These are phyloP conservation scores for Malania oleifera DNA, from an alignment of 164 flowering plant species.

Conservation along the genomic window DNA sequence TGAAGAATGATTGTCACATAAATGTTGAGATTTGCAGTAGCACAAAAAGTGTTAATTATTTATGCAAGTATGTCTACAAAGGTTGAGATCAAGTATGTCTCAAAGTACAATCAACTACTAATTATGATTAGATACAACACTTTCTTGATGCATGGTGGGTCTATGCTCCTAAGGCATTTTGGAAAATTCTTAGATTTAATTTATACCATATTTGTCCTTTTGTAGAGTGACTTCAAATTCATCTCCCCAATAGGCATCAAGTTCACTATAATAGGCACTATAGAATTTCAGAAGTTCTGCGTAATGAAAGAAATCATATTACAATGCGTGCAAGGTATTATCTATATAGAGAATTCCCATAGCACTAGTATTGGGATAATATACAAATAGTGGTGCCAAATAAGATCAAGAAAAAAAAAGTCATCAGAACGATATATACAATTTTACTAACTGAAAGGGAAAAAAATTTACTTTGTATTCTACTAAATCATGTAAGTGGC, in stretches of 20 bases:
- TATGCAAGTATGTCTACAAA: too few species aligned
- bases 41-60: conserved; percentile 6
- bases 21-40: conserved; percentile 17
- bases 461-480: background rate
- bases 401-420: background rate
- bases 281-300: too few species aligned
- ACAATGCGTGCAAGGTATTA: too few species aligned
- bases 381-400: too few species aligned
- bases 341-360: background rate
- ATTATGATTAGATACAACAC: conserved; percentile 13
- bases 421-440: background rate
- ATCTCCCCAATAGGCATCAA: too few species aligned
- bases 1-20: conserved; percentile 13
- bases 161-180: conserved; percentile 1
- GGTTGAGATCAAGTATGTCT: too few species aligned
- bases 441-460: background rate
- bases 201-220: conserved; percentile 2
- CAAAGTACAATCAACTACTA: background rate
- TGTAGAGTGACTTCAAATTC: background rate
- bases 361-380: background rate
- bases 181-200: conserved; percentile 5
- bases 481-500: background rate
- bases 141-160: conserved; percentile 15
- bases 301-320: too few species aligned
- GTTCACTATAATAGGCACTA: too few species aligned